Evolutionary conservation across 331 rosid species (phyloP).

Genomic region (Malus hybrid): DNA sequence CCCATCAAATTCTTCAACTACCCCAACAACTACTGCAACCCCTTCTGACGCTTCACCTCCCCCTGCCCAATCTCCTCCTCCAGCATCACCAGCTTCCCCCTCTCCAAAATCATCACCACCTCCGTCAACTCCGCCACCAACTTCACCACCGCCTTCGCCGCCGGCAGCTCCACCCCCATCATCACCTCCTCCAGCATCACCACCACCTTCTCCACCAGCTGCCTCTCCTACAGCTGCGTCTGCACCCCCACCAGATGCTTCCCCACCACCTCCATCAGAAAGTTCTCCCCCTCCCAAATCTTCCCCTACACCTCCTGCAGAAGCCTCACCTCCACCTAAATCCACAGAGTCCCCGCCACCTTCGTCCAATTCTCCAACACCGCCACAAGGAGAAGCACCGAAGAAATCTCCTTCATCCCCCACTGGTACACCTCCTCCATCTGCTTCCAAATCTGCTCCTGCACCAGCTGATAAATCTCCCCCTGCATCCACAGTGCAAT

Average conservation of each 20-base stretch:
- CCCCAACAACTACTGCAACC: constrained; percentile 11
- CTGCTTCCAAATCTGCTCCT: constrained; percentile 42
- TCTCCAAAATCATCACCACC: constrained; percentile 25
- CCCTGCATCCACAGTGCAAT: constrained; percentile 33
- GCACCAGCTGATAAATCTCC: constrained; percentile 26
- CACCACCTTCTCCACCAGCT: too few species aligned
- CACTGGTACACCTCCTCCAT: constrained; percentile 40
- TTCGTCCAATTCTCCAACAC: constrained; percentile 43
- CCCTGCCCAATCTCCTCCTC: constrained; percentile 23
- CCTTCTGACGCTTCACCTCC: constrained; percentile 24
- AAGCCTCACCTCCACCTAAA: constrained; percentile 36
- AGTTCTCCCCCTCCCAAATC: constrained; percentile 56
- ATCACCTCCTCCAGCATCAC: constrained; percentile 6
- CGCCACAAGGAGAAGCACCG: constrained; percentile 39
- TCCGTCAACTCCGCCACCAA: constrained; percentile 28
- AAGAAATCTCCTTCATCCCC: constrained; percentile 44
- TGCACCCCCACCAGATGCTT: neutral
- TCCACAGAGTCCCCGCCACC: constrained; percentile 46
- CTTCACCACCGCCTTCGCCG: constrained; percentile 28
- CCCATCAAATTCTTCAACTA: constrained; percentile 9
- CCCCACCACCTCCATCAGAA: constrained; percentile 37
- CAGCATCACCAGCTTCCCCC: neutral
- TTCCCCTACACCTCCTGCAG: constrained; percentile 35
- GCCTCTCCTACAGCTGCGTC: too few species aligned
- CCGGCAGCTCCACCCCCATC: constrained; percentile 13